Evolutionary conservation across 192 early-diverging fungal genomes (phyloP), one percentile per base, ranked within the genome.

Genomic region (Coemansia sp.): DNA sequence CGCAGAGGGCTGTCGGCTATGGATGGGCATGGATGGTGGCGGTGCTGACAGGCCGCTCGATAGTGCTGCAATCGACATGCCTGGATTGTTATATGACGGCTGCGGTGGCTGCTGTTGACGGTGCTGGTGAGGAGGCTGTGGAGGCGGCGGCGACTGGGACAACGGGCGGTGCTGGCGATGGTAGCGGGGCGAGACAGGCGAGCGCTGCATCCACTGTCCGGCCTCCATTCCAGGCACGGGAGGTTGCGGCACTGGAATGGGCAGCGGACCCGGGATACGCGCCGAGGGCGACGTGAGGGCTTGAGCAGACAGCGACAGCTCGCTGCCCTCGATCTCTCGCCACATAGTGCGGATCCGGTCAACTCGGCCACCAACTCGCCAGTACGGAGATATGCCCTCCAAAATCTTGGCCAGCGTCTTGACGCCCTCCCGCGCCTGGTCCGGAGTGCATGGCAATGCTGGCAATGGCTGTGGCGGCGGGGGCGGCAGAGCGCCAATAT

Each of bases 371-470:
- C 72, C 67, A 12, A 79, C 77, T 28, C 72, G 64, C 77, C 77
- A 79, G 45, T 74, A 79, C 16, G 72, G 62, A 20, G 68, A 62
- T 28, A 79, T 65, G 2, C 64, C 61, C 50, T 79, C 77, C 3
- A 79, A 72, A 12, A 74, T 67, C 42, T 52, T 69, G 12, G 68
- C 68, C 41, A 79, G 68, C 56, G 77, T 68, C 68, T 35, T 70
- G 57, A 79, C 61, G 0, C 71, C 72, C 18, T 79, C 72, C n/a
- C 68, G 56, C 8, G 76, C 76, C 67, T 79, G 70, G 11, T 69
- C 71, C 2, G 55, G 45, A n/a, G 76, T 67, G 42, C 76, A 79
- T 33, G 76, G 76, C 18, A 65, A 72, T 21, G 65, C 26, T 5
- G 77, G 77, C 58, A 73, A 64, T 39, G 47, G 62, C 38, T 67